Base-by-base conservation (phyloP, 164 flowering plant genomes). In the Malania oleifera region DNA sequence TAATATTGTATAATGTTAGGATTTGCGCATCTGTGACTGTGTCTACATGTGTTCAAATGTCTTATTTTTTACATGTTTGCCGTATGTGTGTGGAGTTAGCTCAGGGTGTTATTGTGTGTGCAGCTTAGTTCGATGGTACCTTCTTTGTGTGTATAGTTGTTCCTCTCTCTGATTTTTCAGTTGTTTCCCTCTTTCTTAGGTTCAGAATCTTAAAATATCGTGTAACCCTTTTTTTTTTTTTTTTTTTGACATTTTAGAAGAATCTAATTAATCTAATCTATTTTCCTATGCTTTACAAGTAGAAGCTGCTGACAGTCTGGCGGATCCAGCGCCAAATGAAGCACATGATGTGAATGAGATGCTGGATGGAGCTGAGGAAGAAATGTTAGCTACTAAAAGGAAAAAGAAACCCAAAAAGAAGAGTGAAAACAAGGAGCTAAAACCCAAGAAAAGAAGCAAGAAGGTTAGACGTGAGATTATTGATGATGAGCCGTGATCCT, bases 381-480 rank as follows among this genome's bases (percentile, higher is more conserved):
- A 59, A 35, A 52, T 46, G 24, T 37, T 37, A 39, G 69, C 76
- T 37, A 57, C 64, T 22, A 80, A 81, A 72, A 76, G 83, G 60
- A 81, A 81, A 65, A 82, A 79, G 56, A 27, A 65, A 25, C 63
- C 69, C 0, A 70, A 64, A 65, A 69, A 66, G 24, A 61, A 47
- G 5, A 61, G 60, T 17, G 57, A 54, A 60, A 71, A 50, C 43
- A 75, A 71, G 70, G 71, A 68, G 61, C 31, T 7, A 51, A 80
- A 80, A 60, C 27, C 71, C n/a, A 82, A 75, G 77, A 80, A 67
- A 56, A 74, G 58, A 41, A 70, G 71, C 59, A 76, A 72, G 56
- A 72, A 43, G 46, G 58, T 44, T 23, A 63, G 66, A 61, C 63
- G 20, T 22, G 67, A 59, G 44, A 56, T 9, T 48, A n/a, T 5